Conservation (phyloP, 2,329 filamentous ascomycete species). For the Sclerotinia subarctica region DNA sequence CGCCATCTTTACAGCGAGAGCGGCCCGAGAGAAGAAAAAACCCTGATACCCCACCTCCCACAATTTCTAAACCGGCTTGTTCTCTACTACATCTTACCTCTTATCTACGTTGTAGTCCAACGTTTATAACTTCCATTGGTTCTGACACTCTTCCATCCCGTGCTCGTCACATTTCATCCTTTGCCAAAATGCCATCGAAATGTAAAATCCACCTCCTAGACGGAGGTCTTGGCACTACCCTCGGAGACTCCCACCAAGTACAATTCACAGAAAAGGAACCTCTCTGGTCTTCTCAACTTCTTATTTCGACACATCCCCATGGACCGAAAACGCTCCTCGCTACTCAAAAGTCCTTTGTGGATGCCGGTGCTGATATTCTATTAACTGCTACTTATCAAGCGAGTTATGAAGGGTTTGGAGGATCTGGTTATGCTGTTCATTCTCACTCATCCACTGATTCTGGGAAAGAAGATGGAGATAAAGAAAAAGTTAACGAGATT, state of each 20-base stretch:
- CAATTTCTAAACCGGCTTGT: background rate
- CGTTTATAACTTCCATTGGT: background rate
- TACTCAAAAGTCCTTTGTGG: constrained; percentile 34
- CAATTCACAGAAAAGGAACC: constrained; percentile 53
- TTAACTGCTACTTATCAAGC: constrained; percentile 67
- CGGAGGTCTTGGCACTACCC: constrained; percentile 64
- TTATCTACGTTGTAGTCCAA: background rate
- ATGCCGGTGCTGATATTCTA: constrained; percentile 58
- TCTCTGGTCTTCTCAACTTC: constrained; percentile 65
- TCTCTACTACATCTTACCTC: background rate
- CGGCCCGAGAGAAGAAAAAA: constrained; percentile 9
- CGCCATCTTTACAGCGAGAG: constrained; percentile 8
- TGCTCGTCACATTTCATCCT: background rate
- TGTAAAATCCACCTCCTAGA: constrained; percentile 50
- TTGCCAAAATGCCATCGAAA: background rate
- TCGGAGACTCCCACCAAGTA: constrained; percentile 55
- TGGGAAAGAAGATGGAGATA: background rate
- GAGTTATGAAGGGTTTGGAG: constrained; percentile 53
- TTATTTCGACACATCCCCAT: constrained; percentile 48
- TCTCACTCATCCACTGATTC: background rate
- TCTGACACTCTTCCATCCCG: background rate
- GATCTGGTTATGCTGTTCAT: constrained; percentile 13
- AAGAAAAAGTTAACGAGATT: constrained; percentile 45
- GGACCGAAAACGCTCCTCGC: constrained; percentile 14
- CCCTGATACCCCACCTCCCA: constrained; percentile 10